Base-by-base conservation (phyloP, 2,329 filamentous ascomycete species). In the Colletotrichum sp. region DNA sequence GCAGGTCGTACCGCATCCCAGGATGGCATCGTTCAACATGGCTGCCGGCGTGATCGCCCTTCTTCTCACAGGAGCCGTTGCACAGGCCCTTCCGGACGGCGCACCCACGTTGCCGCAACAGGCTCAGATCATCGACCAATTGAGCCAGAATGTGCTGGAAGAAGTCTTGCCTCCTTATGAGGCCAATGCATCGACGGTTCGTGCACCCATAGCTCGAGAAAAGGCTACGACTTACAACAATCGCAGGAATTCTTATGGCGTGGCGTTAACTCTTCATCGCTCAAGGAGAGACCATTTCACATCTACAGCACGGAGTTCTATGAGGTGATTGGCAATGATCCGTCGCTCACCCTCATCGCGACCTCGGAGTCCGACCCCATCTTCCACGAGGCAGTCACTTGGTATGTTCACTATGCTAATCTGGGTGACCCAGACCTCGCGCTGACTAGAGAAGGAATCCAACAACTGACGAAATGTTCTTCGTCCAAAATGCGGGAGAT, bases 361-460 rank as follows among this genome's bases (percentile, higher is more conserved):
- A 82, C 85, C 8, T 84, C 86, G 0, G 85, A 82, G 0, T 81
- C 80, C 0, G 84, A 90, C 61, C 88, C 88, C 0, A 78, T 89
- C 7, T 91, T 90, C 52, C 90, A 91, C 70, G 90, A 92, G 78
- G 90, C 89, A 8, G 87, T 89, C 13, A 85, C 90, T 0, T 91
- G 88, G 88, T 75, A 63, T 28, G 38, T 32, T 24, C 21, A 24
- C 21, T 24, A 3, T 24, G 21, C 5, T 9, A 6, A 4, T 8
- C 12, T 32, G 21, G 21, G 21, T 24, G 21, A 24, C 21, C 21
- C 21, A 24, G 21, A 24, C 21, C 21, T 24, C 21, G 21, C 21
- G 24, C 55, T 69, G 8, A 43, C 4, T 5, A 7, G 18, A 21
- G 4, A 56, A 62, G 69, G 55, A 87, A 85, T 26, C 82, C 79